Conservation (phyloP, 2,329 filamentous ascomycete species). For the Zymoseptoria crescenta region DNA sequence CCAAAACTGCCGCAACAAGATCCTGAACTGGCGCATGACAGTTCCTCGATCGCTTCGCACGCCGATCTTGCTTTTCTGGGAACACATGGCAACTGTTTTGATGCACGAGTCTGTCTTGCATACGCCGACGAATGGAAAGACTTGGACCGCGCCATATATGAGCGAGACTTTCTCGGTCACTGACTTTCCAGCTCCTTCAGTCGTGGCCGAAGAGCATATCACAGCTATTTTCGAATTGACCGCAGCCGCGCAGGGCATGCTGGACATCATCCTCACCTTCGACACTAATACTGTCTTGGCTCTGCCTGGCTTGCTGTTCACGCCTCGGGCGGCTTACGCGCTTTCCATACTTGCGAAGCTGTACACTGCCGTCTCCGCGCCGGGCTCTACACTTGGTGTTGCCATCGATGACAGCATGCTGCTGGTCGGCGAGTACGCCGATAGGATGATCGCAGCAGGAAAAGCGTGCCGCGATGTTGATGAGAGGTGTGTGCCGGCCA, state of each 20-base stretch:
- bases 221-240: constrained; percentile 18
- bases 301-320: constrained; percentile 19
- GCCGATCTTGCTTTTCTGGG: constrained; percentile 17
- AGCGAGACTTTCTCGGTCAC: constrained; percentile 21
- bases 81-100: constrained; percentile 21
- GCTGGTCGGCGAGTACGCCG: constrained; percentile 20
- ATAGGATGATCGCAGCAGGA: constrained; percentile 13
- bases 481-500: constrained; percentile 11
- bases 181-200: constrained; percentile 21
- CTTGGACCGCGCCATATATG: constrained; percentile 25
- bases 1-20: constrained; percentile 15
- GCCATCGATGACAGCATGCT: constrained; percentile 22
- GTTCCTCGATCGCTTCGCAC: constrained; percentile 13
- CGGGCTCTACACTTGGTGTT: constrained; percentile 20
- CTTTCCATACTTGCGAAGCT: constrained; percentile 22
- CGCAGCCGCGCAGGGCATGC: constrained; percentile 16
- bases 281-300: constrained; percentile 11
- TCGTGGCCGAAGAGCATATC: constrained; percentile 19
- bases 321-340: constrained; percentile 20
- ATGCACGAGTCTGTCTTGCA: constrained; percentile 26
- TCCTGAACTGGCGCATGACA: constrained; percentile 20
- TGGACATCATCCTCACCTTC: constrained; percentile 16
- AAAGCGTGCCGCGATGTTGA: constrained; percentile 8
- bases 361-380: constrained; percentile 20
- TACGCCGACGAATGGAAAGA: constrained; percentile 24